Evolutionary conservation across 2,329 filamentous ascomycete species (phyloP).

Genomic region (Fusarium praegraminearum): DNA sequence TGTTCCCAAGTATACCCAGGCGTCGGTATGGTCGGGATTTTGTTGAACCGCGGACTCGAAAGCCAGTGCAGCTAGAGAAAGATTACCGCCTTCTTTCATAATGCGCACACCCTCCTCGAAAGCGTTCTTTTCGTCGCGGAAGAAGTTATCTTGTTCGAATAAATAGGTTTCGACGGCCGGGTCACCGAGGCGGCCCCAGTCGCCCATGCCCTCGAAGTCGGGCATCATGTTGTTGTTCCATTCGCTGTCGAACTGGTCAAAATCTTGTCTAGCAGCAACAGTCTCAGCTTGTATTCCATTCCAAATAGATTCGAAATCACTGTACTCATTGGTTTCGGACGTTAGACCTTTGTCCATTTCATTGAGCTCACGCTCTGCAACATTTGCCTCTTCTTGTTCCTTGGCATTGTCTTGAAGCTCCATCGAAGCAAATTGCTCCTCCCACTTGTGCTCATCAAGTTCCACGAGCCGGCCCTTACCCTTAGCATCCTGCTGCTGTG

Average conservation of each 20-base stretch:
- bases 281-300: constrained; percentile 83
- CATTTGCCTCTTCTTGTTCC: constrained; percentile 72
- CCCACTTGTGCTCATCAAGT: constrained; percentile 93
- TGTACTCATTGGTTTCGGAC: constrained; percentile 80
- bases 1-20: constrained; percentile 91
- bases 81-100: constrained; percentile 91
- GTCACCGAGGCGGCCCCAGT: constrained; percentile 76
- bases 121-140: constrained; percentile 82
- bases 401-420: constrained; percentile 73
- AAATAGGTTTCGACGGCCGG: constrained; percentile 89
- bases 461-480: constrained; percentile 95
- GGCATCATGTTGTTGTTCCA: constrained; percentile 73
- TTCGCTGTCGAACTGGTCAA: constrained; percentile 78
- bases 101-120: constrained; percentile 95
- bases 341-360: constrained; percentile 79
- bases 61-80: constrained; percentile 91
- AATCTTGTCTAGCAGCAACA: constrained; percentile 73
- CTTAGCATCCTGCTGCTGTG: constrained; percentile 67
- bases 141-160: constrained; percentile 95
- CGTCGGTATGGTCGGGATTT: constrained; percentile 86
- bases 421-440: constrained; percentile 93
- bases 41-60: constrained; percentile 97
- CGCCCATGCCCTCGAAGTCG: constrained; percentile 73
- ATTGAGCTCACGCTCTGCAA: constrained; percentile 88
- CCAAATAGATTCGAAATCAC: constrained; percentile 93